phyloP scores from a whole-genome alignment of 2,329 filamentous ascomycete species.

The Zymoseptoria ardabiliae region DNA sequence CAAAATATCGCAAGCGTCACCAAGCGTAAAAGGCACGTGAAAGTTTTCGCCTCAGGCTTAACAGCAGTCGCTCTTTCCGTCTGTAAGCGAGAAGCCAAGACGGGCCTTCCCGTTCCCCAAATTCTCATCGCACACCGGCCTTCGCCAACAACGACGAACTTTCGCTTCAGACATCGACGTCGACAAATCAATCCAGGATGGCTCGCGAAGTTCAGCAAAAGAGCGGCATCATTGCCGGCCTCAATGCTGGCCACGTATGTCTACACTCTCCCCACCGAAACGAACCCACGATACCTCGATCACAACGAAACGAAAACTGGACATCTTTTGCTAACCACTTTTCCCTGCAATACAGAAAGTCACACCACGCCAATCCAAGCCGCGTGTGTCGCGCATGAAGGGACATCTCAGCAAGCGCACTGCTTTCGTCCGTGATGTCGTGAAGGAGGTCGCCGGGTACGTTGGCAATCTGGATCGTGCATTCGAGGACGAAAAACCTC shows the following conservation, averaged over 20 bases:
- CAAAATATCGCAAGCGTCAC: not conserved
- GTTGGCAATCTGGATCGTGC: slow-evolving; percentile 34
- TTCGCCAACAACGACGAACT: slow-evolving; percentile 1
- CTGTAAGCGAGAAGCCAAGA: too few relatives aligned
- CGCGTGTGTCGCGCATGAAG: slow-evolving; percentile 64
- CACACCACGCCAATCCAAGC: slow-evolving; percentile 44
- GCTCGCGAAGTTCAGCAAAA: slow-evolving; percentile 49
- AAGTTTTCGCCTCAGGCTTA: not conserved
- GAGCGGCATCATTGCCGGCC: slow-evolving; percentile 51
- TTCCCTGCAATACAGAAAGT: slow-evolving; percentile 35
- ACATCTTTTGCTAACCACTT: slow-evolving; percentile 16
- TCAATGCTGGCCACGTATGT: slow-evolving; percentile 63
- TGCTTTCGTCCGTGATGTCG: slow-evolving; percentile 91
- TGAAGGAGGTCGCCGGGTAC: slow-evolving; percentile 96
- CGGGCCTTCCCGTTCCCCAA: too few relatives aligned
- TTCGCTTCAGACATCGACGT: slow-evolving; percentile 13
- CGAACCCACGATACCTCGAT: not conserved
- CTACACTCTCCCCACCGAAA: slow-evolving; percentile 3
- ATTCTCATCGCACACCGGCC: not conserved
- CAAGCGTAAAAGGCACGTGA: slow-evolving; percentile 3
- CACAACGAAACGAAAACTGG: slow-evolving; percentile 2
- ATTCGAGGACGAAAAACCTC: slow-evolving; percentile 15
- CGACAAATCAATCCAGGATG: slow-evolving; percentile 34
- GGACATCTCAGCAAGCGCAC: slow-evolving; percentile 95
- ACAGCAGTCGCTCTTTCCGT: too few relatives aligned